A percentile compares a stretch with the other conserved stretches of the same genome.
Evolutionary conservation across 768 basidiomycete species (phyloP).

Genomic region (Clathrus columnatus): DNA sequence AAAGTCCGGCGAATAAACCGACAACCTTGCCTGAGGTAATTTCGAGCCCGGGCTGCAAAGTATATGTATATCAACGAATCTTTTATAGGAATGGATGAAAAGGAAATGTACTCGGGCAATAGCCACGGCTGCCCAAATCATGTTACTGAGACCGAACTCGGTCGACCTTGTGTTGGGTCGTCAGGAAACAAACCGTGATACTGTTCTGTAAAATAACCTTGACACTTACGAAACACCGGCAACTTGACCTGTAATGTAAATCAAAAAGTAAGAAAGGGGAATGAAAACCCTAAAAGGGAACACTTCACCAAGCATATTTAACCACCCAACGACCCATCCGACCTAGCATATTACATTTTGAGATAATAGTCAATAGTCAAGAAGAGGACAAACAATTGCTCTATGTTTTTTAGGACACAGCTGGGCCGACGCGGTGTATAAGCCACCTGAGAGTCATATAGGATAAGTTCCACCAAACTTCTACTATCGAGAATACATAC

Average conservation of each 20-base stretch:
- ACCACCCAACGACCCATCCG: constrained; percentile 76
- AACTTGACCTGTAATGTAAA: constrained; percentile 64
- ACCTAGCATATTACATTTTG: constrained; percentile 31
- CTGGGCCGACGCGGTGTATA: constrained; percentile 73
- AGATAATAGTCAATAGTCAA: not conserved
- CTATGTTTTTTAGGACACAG: constrained; percentile 56
- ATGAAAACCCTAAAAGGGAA: not conserved
- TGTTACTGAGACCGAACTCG: constrained; percentile 52
- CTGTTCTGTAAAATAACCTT: constrained; percentile 60
- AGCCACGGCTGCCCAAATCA: constrained; percentile 72
- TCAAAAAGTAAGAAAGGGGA: not conserved
- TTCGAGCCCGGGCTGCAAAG: constrained; percentile 41
- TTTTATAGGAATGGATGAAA: constrained; percentile 13
- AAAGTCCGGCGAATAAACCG: constrained; percentile 65
- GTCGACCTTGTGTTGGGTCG: constrained; percentile 24
- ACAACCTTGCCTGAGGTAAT: constrained; percentile 67
- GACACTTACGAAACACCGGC: constrained; percentile 74
- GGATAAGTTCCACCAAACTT: not conserved
- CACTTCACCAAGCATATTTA: constrained; percentile 62
- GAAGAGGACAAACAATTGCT: constrained; percentile 37
- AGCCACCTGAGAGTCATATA: constrained; percentile 24
- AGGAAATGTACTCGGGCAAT: constrained; percentile 36
- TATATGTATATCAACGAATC: constrained; percentile 1
- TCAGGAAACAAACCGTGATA: constrained; percentile 5
- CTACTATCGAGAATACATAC: not conserved